Base-by-base conservation (phyloP, 2,329 filamentous ascomycete genomes). In the Lasiodiplodia theobromae region DNA sequence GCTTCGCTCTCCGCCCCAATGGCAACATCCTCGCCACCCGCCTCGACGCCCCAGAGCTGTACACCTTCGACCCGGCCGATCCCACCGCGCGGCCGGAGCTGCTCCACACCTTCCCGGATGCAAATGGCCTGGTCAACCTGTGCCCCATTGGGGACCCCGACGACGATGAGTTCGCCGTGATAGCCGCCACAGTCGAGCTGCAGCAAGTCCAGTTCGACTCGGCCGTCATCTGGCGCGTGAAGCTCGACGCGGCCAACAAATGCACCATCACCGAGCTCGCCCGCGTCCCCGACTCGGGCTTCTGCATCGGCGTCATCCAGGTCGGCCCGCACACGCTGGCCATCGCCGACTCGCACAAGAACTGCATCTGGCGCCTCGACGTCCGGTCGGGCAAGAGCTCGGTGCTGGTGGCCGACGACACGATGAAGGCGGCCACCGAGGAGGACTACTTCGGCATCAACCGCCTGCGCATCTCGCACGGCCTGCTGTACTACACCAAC, bases 361-460 rank as follows among this genome's bases (percentile, higher is more conserved):
- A 56, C 66, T 64, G 57, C 66, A 68, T 68, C 58, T 64, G 66
- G 66, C 49, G 49, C 11, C 49, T 68, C 25, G 66, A 68, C 58
- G 23, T 47, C n/a, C 4, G 23, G 16, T 28, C 66, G 51, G 66
- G 66, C 57, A 21, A 52, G 49, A 64, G 37, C 47, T 31, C 57
- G 6, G 49, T 64, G 25, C 60, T 68, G 34, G 14, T 68, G 5
- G 57, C 57, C 47, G 66, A 68, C 58, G 66, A 63, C 34, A 68
- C 66, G 12, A 68, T 68, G 66, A 53, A 40, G 31, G 53, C 51
- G 23, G 66, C 66, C n/a, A 38, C 10, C 37, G 34, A 40, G 6
- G 66, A 64, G 34, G 66, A 68, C 47, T 68, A 34, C 60, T 68
- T 68, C 51, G 66, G 66, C 66, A 68, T 68, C 57, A 68, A 68